Base-by-base conservation (phyloP, 805 yeast species). In the Wickerhamomyces ciferrii region DNA sequence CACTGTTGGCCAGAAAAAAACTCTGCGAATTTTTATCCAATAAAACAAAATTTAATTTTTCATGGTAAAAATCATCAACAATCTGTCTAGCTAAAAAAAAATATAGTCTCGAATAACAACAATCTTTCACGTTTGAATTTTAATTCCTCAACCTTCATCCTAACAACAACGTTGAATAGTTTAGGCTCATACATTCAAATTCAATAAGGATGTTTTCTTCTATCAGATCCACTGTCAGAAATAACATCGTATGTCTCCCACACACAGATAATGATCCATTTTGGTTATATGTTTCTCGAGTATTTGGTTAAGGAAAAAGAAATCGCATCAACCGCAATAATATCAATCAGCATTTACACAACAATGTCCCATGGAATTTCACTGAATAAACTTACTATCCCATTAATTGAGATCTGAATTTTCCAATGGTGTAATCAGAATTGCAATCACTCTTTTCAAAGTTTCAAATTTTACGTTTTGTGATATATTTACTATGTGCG, bases 201-300 rank as follows among this genome's bases (percentile, higher is more conserved):
- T 38, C 39, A 18, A 6, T 45, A 43, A 48, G 45, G 48, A 60
- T 60, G 64, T 60, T 60, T 58, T 56, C 63, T 48, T 58, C 64
- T 43, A 24, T 60, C 54, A 60, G 64, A 60, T 54, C 61, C 50
- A 53, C 64, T 56, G 59, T 60, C 49, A 60, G 58, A 53, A 53
- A 56, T 53, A 60, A 60, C 55, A 58, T 60, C 44, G 64, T 60
- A 55, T 44, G 62, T 60, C 5, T n/a, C 5, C 9, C 23, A 25
- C 8, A 24, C 6, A 13, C 31, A 3, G 8, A 9, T 23, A 5
- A 19, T 3, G 29, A 11, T 27, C 10, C 31, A 27, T 27, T 14
- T 4, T 11, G 13, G 25, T 23, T 23, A 23, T 6, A 23, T 23
- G 25, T 23, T 23, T 23, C 31, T 21, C 19, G 27, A 41, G 25